Evolutionary conservation across 495 filamentous ascomycete genomes (phyloP).

Genomic region (Acidiella bohemica): DNA sequence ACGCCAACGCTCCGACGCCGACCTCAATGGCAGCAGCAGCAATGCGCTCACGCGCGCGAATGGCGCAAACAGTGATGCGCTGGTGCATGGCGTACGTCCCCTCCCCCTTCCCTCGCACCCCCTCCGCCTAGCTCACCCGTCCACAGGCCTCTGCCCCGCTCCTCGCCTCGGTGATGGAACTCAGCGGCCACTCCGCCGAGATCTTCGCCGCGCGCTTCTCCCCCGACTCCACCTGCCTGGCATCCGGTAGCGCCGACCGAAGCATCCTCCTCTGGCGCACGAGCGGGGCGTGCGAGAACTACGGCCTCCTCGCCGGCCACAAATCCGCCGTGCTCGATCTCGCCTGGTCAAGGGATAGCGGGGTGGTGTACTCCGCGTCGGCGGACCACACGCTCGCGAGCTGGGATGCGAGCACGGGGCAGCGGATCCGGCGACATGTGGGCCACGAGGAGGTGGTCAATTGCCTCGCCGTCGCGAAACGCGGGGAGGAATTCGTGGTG

Average conservation of each 20-base stretch:
- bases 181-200: conserved; percentile 61
- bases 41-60: conserved; percentile 49
- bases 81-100: too few species aligned
- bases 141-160: conserved; percentile 57
- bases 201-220: conserved; percentile 88
- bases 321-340: conserved; percentile 82
- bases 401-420: conserved; percentile 84
- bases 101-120: too few species aligned
- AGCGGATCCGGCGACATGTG: conserved; percentile 75
- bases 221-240: conserved; percentile 71
- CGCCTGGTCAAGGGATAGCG: conserved; percentile 90
- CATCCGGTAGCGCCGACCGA: conserved; percentile 90
- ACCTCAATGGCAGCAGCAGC: conserved; percentile 51
- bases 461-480: conserved; percentile 67
- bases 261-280: conserved; percentile 87
- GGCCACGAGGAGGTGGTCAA: conserved; percentile 95
- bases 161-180: conserved; percentile 88
- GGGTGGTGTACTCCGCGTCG: conserved; percentile 81
- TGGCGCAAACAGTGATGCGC: conserved; percentile 54
- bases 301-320: conserved; percentile 74
- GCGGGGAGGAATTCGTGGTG: conserved; percentile 79
- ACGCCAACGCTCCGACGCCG: conserved; percentile 58
- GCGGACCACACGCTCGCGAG: conserved; percentile 84
- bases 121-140: too few species aligned
- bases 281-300: conserved; percentile 85